These are phyloP conservation scores for Gossypium schwendimanii DNA, from an alignment of 441 rosid species.

Conservation along the genomic window DNA sequence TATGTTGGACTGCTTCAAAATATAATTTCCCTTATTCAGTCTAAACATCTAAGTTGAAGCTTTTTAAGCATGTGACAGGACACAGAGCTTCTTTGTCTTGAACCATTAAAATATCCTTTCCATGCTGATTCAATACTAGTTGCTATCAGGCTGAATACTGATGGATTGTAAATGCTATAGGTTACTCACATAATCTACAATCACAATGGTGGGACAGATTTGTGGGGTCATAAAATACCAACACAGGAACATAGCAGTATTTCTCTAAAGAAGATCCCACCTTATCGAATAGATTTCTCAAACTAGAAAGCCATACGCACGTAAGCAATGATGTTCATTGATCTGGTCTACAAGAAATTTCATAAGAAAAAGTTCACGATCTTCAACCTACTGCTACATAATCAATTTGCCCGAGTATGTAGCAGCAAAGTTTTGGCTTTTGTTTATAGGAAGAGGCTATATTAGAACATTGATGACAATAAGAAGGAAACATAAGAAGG, in stretches of 20 bases:
- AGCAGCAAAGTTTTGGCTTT: not conserved
- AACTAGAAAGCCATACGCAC: not conserved
- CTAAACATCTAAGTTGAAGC: not conserved
- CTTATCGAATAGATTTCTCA: not conserved
- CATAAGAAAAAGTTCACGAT: not conserved
- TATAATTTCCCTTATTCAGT: not conserved
- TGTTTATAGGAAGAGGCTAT: not conserved
- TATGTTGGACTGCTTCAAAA: not conserved
- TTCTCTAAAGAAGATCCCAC: constrained; percentile 1
- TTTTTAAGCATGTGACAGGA: constrained; percentile 3
- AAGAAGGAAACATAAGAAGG: not conserved
- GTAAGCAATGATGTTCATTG: not conserved
- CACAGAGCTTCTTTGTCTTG: constrained; percentile 6
- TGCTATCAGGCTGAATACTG: not conserved
- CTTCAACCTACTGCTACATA: not conserved
- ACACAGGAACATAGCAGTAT: not conserved
- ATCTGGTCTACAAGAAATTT: not conserved
- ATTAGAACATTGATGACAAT: not conserved
- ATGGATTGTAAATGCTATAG: not conserved
- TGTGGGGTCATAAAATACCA: not conserved
- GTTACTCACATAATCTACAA: not conserved
- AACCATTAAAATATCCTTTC: constrained; percentile 1
- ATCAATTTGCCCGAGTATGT: not conserved
- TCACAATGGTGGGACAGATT: not conserved
- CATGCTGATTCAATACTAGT: not conserved